phyloP scores from a whole-genome alignment of 768 basidiomycete genomes.

The Chalciporus sphaerocephalus region DNA sequence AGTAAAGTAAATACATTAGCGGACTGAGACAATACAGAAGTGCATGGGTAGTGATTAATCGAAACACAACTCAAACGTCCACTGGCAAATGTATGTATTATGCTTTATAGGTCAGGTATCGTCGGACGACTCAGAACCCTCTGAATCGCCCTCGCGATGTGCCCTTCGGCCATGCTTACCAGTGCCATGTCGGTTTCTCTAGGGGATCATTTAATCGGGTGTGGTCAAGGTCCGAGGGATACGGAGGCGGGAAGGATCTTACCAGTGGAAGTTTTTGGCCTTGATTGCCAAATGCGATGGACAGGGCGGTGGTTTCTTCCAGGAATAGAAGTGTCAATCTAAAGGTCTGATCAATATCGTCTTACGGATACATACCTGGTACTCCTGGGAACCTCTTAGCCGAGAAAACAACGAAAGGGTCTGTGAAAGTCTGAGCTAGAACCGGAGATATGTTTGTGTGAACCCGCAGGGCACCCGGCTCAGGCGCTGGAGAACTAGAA shows the following conservation, averaged over 20 bases:
- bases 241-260: conserved; percentile 33
- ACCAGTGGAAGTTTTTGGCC: conserved; percentile 87
- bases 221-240: conserved; percentile 19
- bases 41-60: conserved; percentile 23
- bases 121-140: conserved; percentile 68
- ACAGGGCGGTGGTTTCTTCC: conserved; percentile 81
- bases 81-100: conserved; percentile 19
- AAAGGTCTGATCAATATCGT: conserved; percentile 9
- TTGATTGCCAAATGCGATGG: conserved; percentile 85
- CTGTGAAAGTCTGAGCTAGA: conserved; percentile 78
- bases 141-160: conserved; percentile 55
- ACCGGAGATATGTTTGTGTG: conserved; percentile 71
- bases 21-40: conserved; percentile 17
- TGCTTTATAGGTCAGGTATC: conserved; percentile 42
- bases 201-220: conserved; percentile 16
- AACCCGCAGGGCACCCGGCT: conserved; percentile 58
- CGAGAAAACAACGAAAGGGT: conserved; percentile 81
- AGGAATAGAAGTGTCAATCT: conserved; percentile 19
- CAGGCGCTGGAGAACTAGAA: conserved; percentile 66
- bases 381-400: conserved; percentile 96
- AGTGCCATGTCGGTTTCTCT: conserved; percentile 82
- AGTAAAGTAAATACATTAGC: conserved; percentile 27
- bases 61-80: conserved; percentile 8
- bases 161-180: conserved; percentile 55
- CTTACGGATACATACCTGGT: conserved; percentile 64